Evolutionary conservation across 176 grass and related monocot species (phyloP).

Genomic region (Aegilops tauschii): DNA sequence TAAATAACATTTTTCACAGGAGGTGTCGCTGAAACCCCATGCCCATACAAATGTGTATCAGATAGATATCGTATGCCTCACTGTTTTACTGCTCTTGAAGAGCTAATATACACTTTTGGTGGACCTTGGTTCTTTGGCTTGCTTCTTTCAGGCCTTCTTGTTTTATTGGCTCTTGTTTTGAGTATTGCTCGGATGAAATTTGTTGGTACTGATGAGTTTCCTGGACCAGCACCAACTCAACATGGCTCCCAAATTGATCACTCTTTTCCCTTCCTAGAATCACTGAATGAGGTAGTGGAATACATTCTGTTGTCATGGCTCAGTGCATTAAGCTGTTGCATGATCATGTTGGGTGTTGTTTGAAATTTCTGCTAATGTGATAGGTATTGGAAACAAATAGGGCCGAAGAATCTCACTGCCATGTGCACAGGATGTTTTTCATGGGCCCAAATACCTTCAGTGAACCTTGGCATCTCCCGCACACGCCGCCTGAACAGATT

Average conservation of each 20-base stretch:
- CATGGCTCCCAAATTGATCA: constrained; percentile 94
- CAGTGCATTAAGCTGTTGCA: not conserved
- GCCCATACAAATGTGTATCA: constrained; percentile 89
- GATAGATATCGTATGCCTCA: constrained; percentile 97
- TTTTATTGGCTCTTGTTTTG: constrained; percentile 91
- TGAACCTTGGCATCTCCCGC: constrained; percentile 93
- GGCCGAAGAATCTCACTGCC: constrained; percentile 88
- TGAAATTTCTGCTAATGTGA: constrained; percentile 36
- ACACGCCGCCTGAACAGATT: constrained; percentile 80
- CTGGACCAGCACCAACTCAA: constrained; percentile 90
- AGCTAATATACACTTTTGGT: constrained; percentile 91
- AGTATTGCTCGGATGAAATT: constrained; percentile 99
- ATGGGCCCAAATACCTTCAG: constrained; percentile 97
- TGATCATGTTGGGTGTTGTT: not conserved
- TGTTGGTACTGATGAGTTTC: constrained; percentile 84
- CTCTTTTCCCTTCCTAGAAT: constrained; percentile 95
- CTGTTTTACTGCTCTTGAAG: constrained; percentile 96
- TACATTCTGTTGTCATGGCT: constrained; percentile 4
- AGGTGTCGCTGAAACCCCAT: constrained; percentile 83
- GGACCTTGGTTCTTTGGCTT: constrained; percentile 97
- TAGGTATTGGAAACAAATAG: constrained; percentile 97
- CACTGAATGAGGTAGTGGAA: constrained; percentile 81
- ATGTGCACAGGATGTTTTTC: constrained; percentile 94
- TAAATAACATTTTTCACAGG: constrained; percentile 48
- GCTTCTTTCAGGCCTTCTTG: constrained; percentile 87